Percentiles rank a stretch among this genome's conserved stretches.
phyloP scores from a whole-genome alignment of 2,329 filamentous ascomycete genomes.

The Hysterium pulicare region DNA sequence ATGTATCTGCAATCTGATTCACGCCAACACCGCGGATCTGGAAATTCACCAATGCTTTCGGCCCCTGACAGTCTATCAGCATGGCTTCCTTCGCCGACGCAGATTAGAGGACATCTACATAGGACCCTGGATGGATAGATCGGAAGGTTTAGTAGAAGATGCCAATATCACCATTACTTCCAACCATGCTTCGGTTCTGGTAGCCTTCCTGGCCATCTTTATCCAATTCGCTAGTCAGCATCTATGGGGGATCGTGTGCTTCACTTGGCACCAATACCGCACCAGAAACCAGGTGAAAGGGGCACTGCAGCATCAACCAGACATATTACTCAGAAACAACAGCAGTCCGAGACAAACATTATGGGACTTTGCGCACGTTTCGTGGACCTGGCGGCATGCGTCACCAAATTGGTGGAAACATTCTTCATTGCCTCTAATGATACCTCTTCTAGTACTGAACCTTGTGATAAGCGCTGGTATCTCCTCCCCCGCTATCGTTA shows the following conservation, averaged over 20 bases:
- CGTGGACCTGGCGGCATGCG: slow-evolving; percentile 8
- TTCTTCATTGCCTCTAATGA: slow-evolving; percentile 1
- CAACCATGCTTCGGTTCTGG: slow-evolving; percentile 19
- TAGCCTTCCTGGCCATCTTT: slow-evolving; percentile 26
- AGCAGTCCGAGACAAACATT: slow-evolving; percentile 5
- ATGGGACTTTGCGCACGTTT: slow-evolving; percentile 5
- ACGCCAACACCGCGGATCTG: no score
- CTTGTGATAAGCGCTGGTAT: slow-evolving; percentile 7
- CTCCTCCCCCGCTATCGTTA: slow-evolving; percentile 7
- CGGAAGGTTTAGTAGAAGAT: slow-evolving; percentile 17
- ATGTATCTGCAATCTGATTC: no score
- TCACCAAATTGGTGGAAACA: slow-evolving; percentile 1
- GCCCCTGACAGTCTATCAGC: no score
- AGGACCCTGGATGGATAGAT: slow-evolving; percentile 25
- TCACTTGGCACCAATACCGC: slow-evolving; percentile 8
- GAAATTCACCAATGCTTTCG: no score
- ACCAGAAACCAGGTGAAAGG: neutral
- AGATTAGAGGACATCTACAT: slow-evolving; percentile 13
- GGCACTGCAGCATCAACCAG: slow-evolving; percentile 7
- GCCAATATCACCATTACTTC: slow-evolving; percentile 22
- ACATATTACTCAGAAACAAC: slow-evolving; percentile 8
- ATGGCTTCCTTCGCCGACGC: slow-evolving; percentile 7
- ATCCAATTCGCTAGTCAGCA: slow-evolving; percentile 13
- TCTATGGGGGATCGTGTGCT: slow-evolving; percentile 10
- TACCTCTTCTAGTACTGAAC: slow-evolving; percentile 5